Base-by-base conservation (phyloP, 169 alveolate species). In the Babesia ovata region DNA sequence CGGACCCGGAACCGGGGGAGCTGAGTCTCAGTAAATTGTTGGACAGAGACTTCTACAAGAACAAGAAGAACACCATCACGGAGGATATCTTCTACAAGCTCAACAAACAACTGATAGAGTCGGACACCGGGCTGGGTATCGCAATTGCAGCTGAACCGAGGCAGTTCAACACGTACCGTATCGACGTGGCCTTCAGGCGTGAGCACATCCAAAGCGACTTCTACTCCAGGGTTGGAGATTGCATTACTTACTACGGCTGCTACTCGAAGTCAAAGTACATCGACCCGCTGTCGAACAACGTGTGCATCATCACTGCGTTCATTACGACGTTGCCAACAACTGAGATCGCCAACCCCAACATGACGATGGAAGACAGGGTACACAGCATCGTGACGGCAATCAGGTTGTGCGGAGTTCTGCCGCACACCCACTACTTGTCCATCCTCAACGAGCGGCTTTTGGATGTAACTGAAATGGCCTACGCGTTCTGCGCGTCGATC, bases 151-250 rank as follows among this genome's bases (percentile, higher is more conserved):
- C 70, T 39, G 93, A 84, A 54, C 72, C 86, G 26, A 54, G 87
- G 24, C 70, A 66, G 8, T 44, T 48, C 72, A 85, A 79, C 50
- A 86, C 86, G 6, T 90, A 62, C 70, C 76, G 92, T 17, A 63
- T 88, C 46, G 94, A 90, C 36, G 62, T 92, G 11, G 95, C 95
- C 19, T 91, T 92, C 49, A 91, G 86, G 21, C 86, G 94, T 9
- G 89, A 88, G 39, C 74, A 84, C 70, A 85, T 90, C 28, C 86
- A 88, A 17, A 52, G 73, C 8, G 91, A 90, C 45, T 88, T 92
- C 70, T 92, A 88, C 83, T 92, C 95, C 7, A 54, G 90, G 17
- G 61, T 92, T 0, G 92, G 94, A 0, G 95, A 91, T 54, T 69
- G 92, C 71, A 79, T 91, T 53, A 86, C 93, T 36, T 83, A 90